phyloP scores from a whole-genome alignment of 148 eudicot species.

The Polygonum maritimum region DNA sequence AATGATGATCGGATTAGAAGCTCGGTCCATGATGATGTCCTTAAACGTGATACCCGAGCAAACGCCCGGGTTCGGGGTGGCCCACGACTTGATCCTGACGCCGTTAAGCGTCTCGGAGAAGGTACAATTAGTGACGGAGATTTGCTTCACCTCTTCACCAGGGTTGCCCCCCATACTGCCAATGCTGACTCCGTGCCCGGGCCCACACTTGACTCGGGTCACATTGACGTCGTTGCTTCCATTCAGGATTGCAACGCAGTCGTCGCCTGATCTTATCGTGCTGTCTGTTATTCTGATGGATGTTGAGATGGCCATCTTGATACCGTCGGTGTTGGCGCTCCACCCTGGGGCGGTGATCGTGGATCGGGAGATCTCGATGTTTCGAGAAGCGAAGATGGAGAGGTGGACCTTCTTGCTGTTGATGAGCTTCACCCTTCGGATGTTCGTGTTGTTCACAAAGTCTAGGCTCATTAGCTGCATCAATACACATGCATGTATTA shows the following conservation, averaged over 20 bases:
- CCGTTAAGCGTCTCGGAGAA: constrained; percentile 18
- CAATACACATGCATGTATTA: background rate
- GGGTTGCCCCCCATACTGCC: constrained; percentile 23
- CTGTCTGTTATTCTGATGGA: constrained; percentile 10
- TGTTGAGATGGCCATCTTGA: constrained; percentile 15
- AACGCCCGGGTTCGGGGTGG: constrained; percentile 7
- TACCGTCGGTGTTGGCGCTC: constrained; percentile 34
- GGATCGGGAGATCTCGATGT: constrained; percentile 17
- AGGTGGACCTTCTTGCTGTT: constrained; percentile 59
- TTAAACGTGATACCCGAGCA: constrained; percentile 12
- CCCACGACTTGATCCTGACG: constrained; percentile 31
- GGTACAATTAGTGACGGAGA: constrained; percentile 15
- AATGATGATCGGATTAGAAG: constrained; percentile 27
- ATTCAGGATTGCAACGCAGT: constrained; percentile 21
- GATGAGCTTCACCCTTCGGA: constrained; percentile 27
- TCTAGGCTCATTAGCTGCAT: constrained; percentile 44
- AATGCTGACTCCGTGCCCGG: constrained; percentile 31
- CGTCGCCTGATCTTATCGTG: constrained; percentile 24
- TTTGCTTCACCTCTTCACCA: constrained; percentile 13
- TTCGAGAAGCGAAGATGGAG: constrained; percentile 36
- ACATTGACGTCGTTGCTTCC: constrained; percentile 17
- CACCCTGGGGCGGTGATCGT: constrained; percentile 24
- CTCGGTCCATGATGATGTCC: constrained; percentile 4
- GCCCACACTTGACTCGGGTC: constrained; percentile 20
- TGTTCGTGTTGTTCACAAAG: constrained; percentile 38